These are phyloP conservation scores for Colletotrichum sojae DNA, from an alignment of 2,329 filamentous ascomycete genomes.

Conservation along the genomic window DNA sequence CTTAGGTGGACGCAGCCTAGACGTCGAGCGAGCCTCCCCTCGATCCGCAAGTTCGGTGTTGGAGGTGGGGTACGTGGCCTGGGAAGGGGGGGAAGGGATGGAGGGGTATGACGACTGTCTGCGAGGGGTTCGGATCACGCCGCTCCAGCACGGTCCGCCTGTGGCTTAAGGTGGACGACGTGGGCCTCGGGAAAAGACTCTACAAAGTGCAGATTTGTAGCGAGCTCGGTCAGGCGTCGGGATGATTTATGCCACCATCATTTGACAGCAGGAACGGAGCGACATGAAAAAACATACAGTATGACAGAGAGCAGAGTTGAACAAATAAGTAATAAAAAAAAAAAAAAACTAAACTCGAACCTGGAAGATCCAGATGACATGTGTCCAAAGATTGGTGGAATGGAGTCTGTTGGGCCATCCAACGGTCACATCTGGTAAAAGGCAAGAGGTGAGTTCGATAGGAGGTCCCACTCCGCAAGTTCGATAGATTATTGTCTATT, in stretches of 20 bases:
- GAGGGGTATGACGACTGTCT: slow-evolving; percentile 37
- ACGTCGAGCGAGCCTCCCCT: slow-evolving; percentile 5
- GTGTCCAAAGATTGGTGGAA: slow-evolving; percentile 57
- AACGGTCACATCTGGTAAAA: slow-evolving; percentile 80
- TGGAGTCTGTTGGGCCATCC: slow-evolving; percentile 58
- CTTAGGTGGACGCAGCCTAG: too few relatives aligned
- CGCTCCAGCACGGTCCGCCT: not conserved
- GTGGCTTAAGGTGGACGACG: too few relatives aligned
- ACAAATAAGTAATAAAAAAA: not conserved
- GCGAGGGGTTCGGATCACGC: slow-evolving; percentile 10
- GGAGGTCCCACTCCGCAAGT: slow-evolving; percentile 70
- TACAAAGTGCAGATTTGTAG: too few relatives aligned
- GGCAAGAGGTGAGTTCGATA: slow-evolving; percentile 77
- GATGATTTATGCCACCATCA: too few relatives aligned
- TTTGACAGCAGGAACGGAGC: too few relatives aligned
- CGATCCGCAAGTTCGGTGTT: not conserved
- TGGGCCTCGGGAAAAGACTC: too few relatives aligned
- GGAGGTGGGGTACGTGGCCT: slow-evolving; percentile 17
- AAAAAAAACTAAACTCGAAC: slow-evolving; percentile 46
- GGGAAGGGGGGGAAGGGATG: slow-evolving; percentile 15
- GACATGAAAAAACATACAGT: not conserved
- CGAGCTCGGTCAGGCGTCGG: too few relatives aligned
- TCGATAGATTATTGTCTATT: accelerated
- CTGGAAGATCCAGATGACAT: slow-evolving; percentile 42
- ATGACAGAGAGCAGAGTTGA: not conserved